These are phyloP conservation scores for Calycina herbarum DNA, from an alignment of 2,329 filamentous ascomycete species.

Conservation along the genomic window DNA sequence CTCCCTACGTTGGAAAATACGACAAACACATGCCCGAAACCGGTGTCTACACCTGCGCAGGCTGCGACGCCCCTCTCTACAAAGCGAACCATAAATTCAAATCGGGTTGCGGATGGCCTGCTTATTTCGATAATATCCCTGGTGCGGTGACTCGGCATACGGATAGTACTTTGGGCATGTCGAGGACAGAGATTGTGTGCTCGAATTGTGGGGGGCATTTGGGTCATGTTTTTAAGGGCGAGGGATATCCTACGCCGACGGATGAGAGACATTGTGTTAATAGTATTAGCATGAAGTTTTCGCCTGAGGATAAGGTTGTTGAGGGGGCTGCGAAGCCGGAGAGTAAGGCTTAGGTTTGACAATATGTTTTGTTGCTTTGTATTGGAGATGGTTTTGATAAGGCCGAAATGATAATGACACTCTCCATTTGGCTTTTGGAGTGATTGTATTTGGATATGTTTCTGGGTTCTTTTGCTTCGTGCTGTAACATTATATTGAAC, in stretches of 20 bases:
- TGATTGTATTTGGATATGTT: too few relatives aligned
- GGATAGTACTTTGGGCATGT: slow-evolving; percentile 78
- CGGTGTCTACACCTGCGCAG: slow-evolving; percentile 86
- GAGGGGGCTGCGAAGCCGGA: slow-evolving; percentile 6
- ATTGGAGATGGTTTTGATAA: background rate
- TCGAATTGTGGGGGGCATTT: slow-evolving; percentile 90
- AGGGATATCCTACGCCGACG: slow-evolving; percentile 80
- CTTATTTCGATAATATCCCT: slow-evolving; percentile 93
- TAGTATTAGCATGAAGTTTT: slow-evolving; percentile 21
- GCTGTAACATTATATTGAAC: too few relatives aligned
- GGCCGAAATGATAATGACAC: background rate
- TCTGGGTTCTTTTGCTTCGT: too few relatives aligned
- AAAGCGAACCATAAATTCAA: slow-evolving; percentile 93
- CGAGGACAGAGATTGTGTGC: slow-evolving; percentile 90
- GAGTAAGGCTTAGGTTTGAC: background rate
- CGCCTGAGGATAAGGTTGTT: slow-evolving; percentile 18
- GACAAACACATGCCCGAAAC: slow-evolving; percentile 77
- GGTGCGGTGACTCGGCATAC: slow-evolving; percentile 82
- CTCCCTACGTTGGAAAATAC: slow-evolving; percentile 75
- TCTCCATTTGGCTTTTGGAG: background rate
- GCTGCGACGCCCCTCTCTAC: slow-evolving; percentile 85
- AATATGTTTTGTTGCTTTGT: background rate
- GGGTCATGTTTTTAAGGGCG: slow-evolving; percentile 89
- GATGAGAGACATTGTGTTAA: slow-evolving; percentile 96
- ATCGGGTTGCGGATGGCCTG: slow-evolving; percentile 95